Evolutionary conservation across 2,329 filamentous ascomycete genomes (phyloP).

Genomic region (Colletotrichum somersetense): DNA sequence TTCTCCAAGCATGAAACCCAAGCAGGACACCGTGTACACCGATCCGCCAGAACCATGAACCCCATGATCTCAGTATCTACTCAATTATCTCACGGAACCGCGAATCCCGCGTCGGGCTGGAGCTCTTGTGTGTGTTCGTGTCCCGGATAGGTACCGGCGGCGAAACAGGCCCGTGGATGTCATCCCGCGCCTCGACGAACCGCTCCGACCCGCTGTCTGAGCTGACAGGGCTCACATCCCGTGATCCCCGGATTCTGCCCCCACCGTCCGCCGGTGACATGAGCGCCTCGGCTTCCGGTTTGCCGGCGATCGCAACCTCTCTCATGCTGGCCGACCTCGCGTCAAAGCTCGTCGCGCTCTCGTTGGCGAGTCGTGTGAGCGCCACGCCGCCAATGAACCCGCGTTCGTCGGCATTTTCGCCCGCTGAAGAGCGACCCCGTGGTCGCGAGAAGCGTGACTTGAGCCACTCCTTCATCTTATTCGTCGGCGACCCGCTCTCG

Average conservation of each 20-base stretch:
- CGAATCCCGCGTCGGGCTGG: constrained; percentile 68
- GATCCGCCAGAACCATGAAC: neutral
- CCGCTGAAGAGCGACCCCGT: constrained; percentile 55
- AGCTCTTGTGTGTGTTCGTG: constrained; percentile 53
- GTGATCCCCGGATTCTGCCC: constrained; percentile 46
- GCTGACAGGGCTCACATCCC: constrained; percentile 54
- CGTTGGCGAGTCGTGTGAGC: constrained; percentile 56
- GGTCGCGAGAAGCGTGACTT: constrained; percentile 64
- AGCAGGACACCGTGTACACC: neutral
- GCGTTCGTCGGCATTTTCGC: constrained; percentile 49
- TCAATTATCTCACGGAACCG: constrained; percentile 70
- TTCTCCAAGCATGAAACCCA: no score
- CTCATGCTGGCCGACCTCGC: constrained; percentile 58
- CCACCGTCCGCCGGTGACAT: constrained; percentile 44
- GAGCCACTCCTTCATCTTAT: constrained; percentile 67
- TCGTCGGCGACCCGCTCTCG: constrained; percentile 46
- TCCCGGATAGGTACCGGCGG: constrained; percentile 55
- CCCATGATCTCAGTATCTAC: neutral
- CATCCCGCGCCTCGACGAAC: constrained; percentile 62
- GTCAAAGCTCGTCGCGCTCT: constrained; percentile 59
- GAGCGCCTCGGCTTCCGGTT: constrained; percentile 32
- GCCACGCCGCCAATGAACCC: constrained; percentile 66
- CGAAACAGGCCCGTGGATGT: constrained; percentile 48
- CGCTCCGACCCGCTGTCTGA: constrained; percentile 43
- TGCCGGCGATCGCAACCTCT: constrained; percentile 61